Base-by-base conservation (phyloP, 1,284 basidiomycete species). In the Cutaneotrichosporon dermatis region DNA sequence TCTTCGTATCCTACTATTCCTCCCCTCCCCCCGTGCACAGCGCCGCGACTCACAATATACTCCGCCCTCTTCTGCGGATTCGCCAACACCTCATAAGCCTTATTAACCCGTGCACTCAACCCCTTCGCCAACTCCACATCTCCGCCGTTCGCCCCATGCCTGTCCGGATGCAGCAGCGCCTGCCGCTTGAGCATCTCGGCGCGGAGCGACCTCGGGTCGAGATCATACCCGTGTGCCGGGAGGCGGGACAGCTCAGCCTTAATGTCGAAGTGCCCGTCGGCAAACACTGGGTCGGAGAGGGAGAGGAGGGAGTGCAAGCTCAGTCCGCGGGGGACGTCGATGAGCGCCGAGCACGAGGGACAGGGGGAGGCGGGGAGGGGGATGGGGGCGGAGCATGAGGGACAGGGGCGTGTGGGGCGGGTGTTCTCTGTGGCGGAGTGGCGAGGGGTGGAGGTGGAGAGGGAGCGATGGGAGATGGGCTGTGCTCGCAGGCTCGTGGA, bases 31-130 rank as follows among this genome's bases (percentile, higher is more conserved):
- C n/a, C n/a, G n/a, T n/a, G n/a, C n/a, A n/a, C n/a, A n/a, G n/a
- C n/a, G n/a, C n/a, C n/a, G n/a, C n/a, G n/a, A 71, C 74, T 64
- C 57, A 78, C 78, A 7, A 79, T 68, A 60, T 79, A 78, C 55
- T 79, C 76, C 36, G 77, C 74, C 13, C 78, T 60, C 34, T 64
- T 64, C 34, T 78, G 58, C 3, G 77, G 77, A 51, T 72, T 67
- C n/a, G 68, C 69, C 16, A 79, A 62, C 4, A 70, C 67, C 49
- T 70, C 68, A 60, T 79, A 77, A 25, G 77, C 77, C 57, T 72
- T 72, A 60, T 79, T 79, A 2, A 77, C 64, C 45, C 70, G 58
- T 6, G 67, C 72, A 50, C 71, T 73, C 37, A 76, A 61, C 15
- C 71, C 70, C 35, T 68, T 65, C 1, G 76, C 76, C 33, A 75